Base-by-base conservation (phyloP, 345 rosid genomes). In the Abelmoschus esculentus region DNA sequence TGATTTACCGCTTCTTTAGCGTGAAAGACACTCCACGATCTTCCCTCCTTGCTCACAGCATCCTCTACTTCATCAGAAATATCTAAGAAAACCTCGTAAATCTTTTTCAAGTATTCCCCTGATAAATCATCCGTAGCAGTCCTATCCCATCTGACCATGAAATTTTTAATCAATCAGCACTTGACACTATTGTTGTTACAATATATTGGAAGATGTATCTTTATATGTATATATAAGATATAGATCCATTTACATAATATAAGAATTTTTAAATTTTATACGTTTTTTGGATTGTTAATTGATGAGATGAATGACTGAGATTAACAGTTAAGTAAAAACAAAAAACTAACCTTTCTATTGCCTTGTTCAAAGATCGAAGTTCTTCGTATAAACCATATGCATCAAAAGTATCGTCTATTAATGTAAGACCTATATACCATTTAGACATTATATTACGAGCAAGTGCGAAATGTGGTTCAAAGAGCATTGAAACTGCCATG, bases 401-500 rank as follows among this genome's bases (percentile, higher is more conserved):
- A 34, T 61, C 65, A 17, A 34, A 32, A 22, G 46, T 61, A 6
- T 61, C 65, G 6, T 61, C 65, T 34, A 61, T 1, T 61, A 61
- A 7, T 3, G 1, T 1, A 2, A 15, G 1, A 13, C 46, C 26
- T 14, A 15, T 2, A 29, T 1, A 59, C 65, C 65, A 18, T 44
- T 72, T 67, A 54, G 66, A 5, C 6, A 44, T 0, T 14, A 60
- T 18, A 38, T 1, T 55, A n/a, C 80, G 47, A 44, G 61, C 58
- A 11, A 17, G 18, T 15, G 73, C 53, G 11, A 53, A 72, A 13
- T 46, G 53, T 6, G 76, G 76, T 50, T 77, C 76, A 56, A 2
- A 36, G 0, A 10, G 15, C 3, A 3, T 3, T 59, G 52, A 65
- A 4, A 49, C 6, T 5, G 3, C 74, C 47, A 64, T 0, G 49